Evolutionary conservation across 139 green algal genomes (phyloP), one percentile per base, ranked within the genome.

Genomic region (Trebouxia sp.): DNA sequence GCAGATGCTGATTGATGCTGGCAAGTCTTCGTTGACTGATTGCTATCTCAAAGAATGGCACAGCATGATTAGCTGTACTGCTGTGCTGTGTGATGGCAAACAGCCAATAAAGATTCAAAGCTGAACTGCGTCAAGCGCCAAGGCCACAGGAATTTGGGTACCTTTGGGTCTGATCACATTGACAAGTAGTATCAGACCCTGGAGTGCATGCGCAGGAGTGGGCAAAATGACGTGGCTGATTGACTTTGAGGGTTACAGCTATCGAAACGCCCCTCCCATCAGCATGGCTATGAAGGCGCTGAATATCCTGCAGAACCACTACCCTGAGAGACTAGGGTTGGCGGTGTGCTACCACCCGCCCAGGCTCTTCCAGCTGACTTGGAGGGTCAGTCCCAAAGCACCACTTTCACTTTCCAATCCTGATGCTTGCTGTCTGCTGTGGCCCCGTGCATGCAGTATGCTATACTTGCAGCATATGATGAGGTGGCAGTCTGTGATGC

Each of bases 221-320:
- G 91, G 90, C 56, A 94, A 95, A 84, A 94, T 95, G 85, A 88
- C 85, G 14, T 94, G 88, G 89, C 87, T 96, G 39, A 83, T 96
- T 35, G 74, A 85, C 26, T 77, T 85, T 74, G 43, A 69, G 30
- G 75, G 75, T 4, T 85, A 81, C 26, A 50, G 38, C 30, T 62
- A 65, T 15, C 35, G 58, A 26, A 95, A 95, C 76, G 89, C 91
- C 1, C 93, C 93, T 20, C 89, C 93, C 5, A 75, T 95, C 38
- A 88, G 84, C 56, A 82, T 91, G 10, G 83, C 81, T 24, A 79
- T 77, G 30, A 50, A 67, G n/a, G 37, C 15, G n/a, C 45, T 28
- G 10, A 56, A 48, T 37, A 67, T 75, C 0, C 14, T 87, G 50
- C 91, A 95, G 84, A 95, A 94, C 82, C 93, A 97, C 84, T 97